Evolutionary conservation across 805 yeast species (phyloP).

Genomic region (Dipodascus albidus): DNA sequence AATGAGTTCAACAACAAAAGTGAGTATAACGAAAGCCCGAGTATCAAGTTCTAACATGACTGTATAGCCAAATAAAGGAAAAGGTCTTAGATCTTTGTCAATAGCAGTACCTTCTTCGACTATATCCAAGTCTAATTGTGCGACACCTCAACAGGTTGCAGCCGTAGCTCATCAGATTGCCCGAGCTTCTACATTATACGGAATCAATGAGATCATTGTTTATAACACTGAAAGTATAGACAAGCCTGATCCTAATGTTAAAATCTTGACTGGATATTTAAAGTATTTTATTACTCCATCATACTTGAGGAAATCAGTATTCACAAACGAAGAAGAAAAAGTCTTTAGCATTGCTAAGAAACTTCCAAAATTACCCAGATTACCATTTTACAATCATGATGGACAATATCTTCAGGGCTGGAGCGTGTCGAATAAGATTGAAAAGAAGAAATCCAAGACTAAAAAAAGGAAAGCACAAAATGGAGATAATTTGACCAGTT

Average conservation of each 20-base stretch:
- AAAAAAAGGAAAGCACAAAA: constrained; percentile 35
- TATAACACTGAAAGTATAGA: constrained; percentile 36
- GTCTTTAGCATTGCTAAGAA: constrained; percentile 40
- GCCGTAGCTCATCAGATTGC: constrained; percentile 69
- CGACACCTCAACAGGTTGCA: constrained; percentile 63
- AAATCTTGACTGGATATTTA: constrained; percentile 48
- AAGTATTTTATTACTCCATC: constrained; percentile 82
- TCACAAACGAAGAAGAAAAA: constrained; percentile 33
- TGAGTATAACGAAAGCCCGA: too few relatives aligned
- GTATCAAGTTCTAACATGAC: too few relatives aligned
- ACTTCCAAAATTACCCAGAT: constrained; percentile 57
- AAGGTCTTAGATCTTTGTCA: background rate
- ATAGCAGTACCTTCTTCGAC: constrained; percentile 48
- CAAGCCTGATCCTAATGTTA: constrained; percentile 11
- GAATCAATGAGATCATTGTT: constrained; percentile 64
- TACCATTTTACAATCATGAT: constrained; percentile 56
- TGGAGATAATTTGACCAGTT: constrained; percentile 49
- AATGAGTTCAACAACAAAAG: too few relatives aligned
- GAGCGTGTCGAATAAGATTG: constrained; percentile 26
- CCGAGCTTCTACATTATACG: constrained; percentile 54
- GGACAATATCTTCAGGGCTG: constrained; percentile 55
- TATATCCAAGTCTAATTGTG: constrained; percentile 43
- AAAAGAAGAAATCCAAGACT: constrained; percentile 14
- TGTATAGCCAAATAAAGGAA: background rate
- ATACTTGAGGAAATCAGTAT: constrained; percentile 55